Percentiles rank a stretch among this genome's conserved stretches.
These are phyloP conservation scores for Jaapia argillacea DNA, from an alignment of 768 basidiomycete genomes.

Conservation along the genomic window DNA sequence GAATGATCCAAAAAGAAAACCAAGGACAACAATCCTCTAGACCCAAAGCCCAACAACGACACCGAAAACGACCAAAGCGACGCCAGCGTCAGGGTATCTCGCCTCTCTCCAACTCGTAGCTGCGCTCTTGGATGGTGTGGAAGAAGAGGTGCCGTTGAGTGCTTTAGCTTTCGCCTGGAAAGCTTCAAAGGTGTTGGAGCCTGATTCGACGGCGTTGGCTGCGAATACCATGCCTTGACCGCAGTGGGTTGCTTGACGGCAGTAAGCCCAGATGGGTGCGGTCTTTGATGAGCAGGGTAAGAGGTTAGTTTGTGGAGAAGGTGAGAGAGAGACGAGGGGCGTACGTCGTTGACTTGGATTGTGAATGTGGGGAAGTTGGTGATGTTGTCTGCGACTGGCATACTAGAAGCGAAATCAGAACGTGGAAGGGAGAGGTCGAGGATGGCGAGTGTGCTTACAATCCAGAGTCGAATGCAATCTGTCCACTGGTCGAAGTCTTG, in stretches of 20 bases:
- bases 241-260: slow-evolving; percentile 41
- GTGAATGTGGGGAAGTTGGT: slow-evolving; percentile 42
- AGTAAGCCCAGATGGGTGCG: slow-evolving; percentile 46
- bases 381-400: slow-evolving; percentile 33
- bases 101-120: slow-evolving; percentile 6
- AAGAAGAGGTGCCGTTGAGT: slow-evolving; percentile 26
- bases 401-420: slow-evolving; percentile 17
- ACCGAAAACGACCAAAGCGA: slow-evolving; percentile 14
- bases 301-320: background rate
- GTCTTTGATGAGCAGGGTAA: slow-evolving; percentile 22
- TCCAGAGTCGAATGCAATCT: slow-evolving; percentile 28
- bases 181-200: slow-evolving; percentile 42
- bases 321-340: slow-evolving; percentile 1
- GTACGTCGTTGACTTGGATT: slow-evolving; percentile 44
- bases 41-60: slow-evolving; percentile 14
- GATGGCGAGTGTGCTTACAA: slow-evolving; percentile 17
- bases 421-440: background rate
- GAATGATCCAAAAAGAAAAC: no score
- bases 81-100: slow-evolving; percentile 15
- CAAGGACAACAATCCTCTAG: no score
- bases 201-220: slow-evolving; percentile 39
- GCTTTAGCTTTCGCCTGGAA: slow-evolving; percentile 37
- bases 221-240: slow-evolving; percentile 52
- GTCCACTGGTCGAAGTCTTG: slow-evolving; percentile 32
- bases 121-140: slow-evolving; percentile 9